A percentile compares a stretch with the other conserved stretches of the same genome.
phyloP scores from a whole-genome alignment of 192 early-diverging fungal genomes.

The Lobosporangium transversale region DNA sequence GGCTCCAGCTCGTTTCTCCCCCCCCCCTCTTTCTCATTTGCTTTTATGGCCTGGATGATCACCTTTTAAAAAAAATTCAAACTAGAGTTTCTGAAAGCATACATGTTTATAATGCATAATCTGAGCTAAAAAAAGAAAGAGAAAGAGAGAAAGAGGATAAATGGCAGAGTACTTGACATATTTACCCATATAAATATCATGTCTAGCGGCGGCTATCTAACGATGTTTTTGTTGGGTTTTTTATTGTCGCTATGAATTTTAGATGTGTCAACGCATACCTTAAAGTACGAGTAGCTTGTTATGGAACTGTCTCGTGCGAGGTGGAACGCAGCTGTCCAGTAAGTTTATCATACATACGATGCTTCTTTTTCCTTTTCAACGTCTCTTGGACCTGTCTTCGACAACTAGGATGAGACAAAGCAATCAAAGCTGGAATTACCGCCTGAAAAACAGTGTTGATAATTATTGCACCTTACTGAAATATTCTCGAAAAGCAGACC shows the following conservation, averaged over 20 bases:
- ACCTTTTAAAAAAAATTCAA: constrained; percentile 59
- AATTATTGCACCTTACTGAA: constrained; percentile 70
- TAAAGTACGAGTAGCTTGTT: too few relatives aligned
- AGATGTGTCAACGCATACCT: too few relatives aligned
- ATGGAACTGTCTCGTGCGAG: too few relatives aligned
- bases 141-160: background rate
- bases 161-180: background rate
- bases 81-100: constrained; percentile 68
- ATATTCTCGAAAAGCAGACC: constrained; percentile 4
- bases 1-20: too few relatives aligned
- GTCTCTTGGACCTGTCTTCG: background rate
- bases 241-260: too few relatives aligned
- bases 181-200: background rate
- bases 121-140: constrained; percentile 31
- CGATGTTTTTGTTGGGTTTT: too few relatives aligned
- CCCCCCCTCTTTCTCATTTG: too few relatives aligned
- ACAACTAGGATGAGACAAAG: constrained; percentile 64
- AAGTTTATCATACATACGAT: background rate
- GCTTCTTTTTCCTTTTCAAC: background rate
- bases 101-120: constrained; percentile 60
- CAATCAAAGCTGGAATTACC: constrained; percentile 84
- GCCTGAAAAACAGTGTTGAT: constrained; percentile 71
- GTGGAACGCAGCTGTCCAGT: background rate
- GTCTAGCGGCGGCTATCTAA: too few relatives aligned
- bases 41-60: constrained; percentile 53